Conservation (phyloP, 305 asterid species). For the Fraxinus albicans region DNA sequence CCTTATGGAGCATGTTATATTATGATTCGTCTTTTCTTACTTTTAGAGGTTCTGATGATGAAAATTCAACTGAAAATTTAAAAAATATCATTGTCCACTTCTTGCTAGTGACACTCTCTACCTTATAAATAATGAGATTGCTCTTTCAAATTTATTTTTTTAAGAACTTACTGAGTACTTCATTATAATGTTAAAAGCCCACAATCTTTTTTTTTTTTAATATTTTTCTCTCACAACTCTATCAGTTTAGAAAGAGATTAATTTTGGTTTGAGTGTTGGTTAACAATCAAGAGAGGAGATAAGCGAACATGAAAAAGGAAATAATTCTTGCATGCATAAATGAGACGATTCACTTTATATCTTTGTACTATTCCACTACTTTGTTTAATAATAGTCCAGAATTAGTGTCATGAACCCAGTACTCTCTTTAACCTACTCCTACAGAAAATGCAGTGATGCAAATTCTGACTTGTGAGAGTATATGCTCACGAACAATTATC, state of each 20-base stretch:
- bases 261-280: not conserved
- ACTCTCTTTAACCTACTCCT: not conserved
- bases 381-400: not conserved
- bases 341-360: not conserved
- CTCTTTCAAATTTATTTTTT: not conserved
- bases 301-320: not conserved
- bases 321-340: not conserved
- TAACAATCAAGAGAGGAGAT: not conserved
- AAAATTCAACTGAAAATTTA: not conserved
- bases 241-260: not conserved
- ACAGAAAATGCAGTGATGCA: not conserved
- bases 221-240: not conserved
- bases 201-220: not conserved
- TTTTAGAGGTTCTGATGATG: not conserved
- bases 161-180: not conserved
- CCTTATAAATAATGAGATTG: not conserved
- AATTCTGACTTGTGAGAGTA: not conserved
- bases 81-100: no score
- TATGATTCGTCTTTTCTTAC: not conserved
- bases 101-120: not conserved
- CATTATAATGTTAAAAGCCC: not conserved
- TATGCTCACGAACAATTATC: not conserved
- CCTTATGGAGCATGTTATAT: not conserved
- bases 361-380: not conserved
- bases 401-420: not conserved